Evolutionary conservation across 2,329 filamentous ascomycete genomes (phyloP).

Genomic region (Venturia effusa): DNA sequence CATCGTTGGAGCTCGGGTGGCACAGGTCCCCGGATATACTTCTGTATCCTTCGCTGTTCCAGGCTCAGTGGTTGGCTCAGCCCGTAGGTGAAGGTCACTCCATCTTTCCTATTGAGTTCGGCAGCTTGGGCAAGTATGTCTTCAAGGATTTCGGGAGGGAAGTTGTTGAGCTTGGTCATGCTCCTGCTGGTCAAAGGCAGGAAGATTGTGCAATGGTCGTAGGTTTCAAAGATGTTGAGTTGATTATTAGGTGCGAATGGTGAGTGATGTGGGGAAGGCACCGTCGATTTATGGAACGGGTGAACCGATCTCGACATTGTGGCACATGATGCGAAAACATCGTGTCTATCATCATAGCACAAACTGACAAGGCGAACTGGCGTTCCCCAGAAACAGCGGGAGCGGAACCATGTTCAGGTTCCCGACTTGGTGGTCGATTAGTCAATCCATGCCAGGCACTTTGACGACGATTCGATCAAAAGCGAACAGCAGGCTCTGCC

Average conservation of each 20-base stretch:
- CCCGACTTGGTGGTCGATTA: constrained; percentile 1
- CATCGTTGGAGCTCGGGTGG: constrained; percentile 41
- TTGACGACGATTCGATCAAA: not conserved
- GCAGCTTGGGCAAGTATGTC: constrained; percentile 40
- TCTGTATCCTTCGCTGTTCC: constrained; percentile 33
- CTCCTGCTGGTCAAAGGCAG: not conserved
- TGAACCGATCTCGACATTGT: not conserved
- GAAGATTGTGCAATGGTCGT: not conserved
- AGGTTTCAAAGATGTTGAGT: not conserved
- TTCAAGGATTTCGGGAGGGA: constrained; percentile 42
- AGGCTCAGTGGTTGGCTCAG: constrained; percentile 38
- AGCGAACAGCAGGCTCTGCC: not conserved
- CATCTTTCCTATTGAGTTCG: constrained; percentile 35
- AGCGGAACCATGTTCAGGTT: not conserved
- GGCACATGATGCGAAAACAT: not conserved
- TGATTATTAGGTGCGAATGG: not conserved
- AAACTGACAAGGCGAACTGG: not conserved
- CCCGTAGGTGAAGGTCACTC: constrained; percentile 41
- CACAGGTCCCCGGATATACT: constrained; percentile 41
- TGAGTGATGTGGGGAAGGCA: not conserved
- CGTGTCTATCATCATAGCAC: not conserved
- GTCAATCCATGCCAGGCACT: not conserved
- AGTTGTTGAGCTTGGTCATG: constrained; percentile 36
- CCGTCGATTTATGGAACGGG: not conserved
- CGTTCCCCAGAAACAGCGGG: not conserved